These are phyloP conservation scores for Podospora comata DNA, from an alignment of 495 filamentous ascomycete species.

Conservation along the genomic window DNA sequence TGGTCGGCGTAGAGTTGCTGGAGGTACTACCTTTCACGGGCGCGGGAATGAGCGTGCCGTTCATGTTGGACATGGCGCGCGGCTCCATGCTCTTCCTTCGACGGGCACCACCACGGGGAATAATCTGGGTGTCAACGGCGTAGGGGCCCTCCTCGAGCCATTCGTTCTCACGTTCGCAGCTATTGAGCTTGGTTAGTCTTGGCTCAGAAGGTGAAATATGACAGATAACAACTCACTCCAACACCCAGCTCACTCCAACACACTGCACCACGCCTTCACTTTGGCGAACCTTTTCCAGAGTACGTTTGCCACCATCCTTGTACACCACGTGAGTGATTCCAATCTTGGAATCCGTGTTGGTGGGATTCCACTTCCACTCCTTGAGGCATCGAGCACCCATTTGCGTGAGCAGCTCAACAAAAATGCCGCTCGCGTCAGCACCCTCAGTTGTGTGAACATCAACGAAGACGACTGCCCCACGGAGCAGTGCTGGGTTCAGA, in stretches of 20 bases:
- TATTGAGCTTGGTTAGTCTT: constrained; percentile 33
- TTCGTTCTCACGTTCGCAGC: constrained; percentile 74
- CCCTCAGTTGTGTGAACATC: constrained; percentile 92
- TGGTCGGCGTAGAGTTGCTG: not conserved
- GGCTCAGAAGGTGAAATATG: constrained; percentile 2
- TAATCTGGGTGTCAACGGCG: constrained; percentile 62
- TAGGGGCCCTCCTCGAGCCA: constrained; percentile 72
- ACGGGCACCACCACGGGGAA: constrained; percentile 73
- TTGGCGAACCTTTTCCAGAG: constrained; percentile 79
- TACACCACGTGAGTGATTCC: constrained; percentile 94
- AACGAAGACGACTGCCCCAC: constrained; percentile 79
- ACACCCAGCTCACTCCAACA: constrained; percentile 83
- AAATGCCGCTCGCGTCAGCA: constrained; percentile 78
- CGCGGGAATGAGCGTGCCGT: constrained; percentile 58
- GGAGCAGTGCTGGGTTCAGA: constrained; percentile 51
- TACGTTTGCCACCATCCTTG: constrained; percentile 86
- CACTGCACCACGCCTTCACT: constrained; percentile 73
- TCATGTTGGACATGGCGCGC: constrained; percentile 67
- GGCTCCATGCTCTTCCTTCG: constrained; percentile 93
- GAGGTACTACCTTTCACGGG: constrained; percentile 32
- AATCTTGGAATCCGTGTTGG: constrained; percentile 50
- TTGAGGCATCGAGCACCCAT: constrained; percentile 86
- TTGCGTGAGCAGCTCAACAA: constrained; percentile 72
- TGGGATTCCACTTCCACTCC: constrained; percentile 81
- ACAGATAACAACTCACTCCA: constrained; percentile 65